Percentiles rank a stretch among this genome's conserved stretches.
Evolutionary conservation across 2,329 filamentous ascomycete genomes (phyloP).

Genomic region (Xylariaceae sp.): DNA sequence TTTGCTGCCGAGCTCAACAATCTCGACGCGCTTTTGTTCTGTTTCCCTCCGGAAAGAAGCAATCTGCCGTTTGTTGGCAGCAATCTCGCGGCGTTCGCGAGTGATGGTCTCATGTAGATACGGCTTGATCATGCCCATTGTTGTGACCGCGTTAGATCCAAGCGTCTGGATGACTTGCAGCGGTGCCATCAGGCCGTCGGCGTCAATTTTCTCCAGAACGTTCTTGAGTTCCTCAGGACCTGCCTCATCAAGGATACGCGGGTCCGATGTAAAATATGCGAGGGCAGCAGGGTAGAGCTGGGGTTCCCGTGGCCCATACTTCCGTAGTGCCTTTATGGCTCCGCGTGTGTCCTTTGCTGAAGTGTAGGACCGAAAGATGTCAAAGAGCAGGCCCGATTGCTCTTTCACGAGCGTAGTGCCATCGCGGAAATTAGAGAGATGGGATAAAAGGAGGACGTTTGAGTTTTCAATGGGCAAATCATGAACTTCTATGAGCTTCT

Average conservation of each 20-base stretch:
- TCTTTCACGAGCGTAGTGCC: constrained; percentile 91
- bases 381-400: constrained; percentile 82
- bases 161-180: constrained; percentile 94
- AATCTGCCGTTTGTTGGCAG: constrained; percentile 71
- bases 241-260: constrained; percentile 74
- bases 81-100: constrained; percentile 81
- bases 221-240: constrained; percentile 74
- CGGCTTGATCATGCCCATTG: constrained; percentile 94
- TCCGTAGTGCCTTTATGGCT: constrained; percentile 80
- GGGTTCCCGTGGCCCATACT: constrained; percentile 87
- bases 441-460: constrained; percentile 86
- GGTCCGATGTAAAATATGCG: constrained; percentile 85
- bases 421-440: constrained; percentile 82
- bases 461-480: constrained; percentile 87
- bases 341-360: constrained; percentile 85
- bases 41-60: constrained; percentile 81
- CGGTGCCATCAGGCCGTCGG: constrained; percentile 88
- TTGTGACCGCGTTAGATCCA: constrained; percentile 64
- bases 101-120: constrained; percentile 88
- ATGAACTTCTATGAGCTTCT: constrained; percentile 75
- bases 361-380: constrained; percentile 96
- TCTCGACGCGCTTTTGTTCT: constrained; percentile 68
- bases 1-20: constrained; percentile 69
- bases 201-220: constrained; percentile 80
- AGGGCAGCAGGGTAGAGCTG: constrained; percentile 88